These are phyloP conservation scores for Phytophthora quininea DNA, from an alignment of 352 stramenopile genomes.

Conservation along the genomic window DNA sequence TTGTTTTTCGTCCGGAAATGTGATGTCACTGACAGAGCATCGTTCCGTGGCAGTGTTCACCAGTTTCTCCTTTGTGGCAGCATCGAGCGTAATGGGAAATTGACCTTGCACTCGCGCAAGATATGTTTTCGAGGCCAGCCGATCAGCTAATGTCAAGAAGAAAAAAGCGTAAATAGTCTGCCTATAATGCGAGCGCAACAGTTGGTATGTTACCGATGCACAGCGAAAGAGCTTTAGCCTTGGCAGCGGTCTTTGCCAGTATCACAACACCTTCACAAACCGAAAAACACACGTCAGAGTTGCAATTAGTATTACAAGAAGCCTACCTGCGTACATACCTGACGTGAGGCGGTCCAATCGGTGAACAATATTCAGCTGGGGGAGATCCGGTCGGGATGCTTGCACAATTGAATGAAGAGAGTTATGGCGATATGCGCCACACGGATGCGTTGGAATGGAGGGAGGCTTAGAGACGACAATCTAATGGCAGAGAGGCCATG, in stretches of 20 bases:
- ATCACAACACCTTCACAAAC: conserved; percentile 67
- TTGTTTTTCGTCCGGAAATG: conserved; percentile 54
- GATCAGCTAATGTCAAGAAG: conserved; percentile 50
- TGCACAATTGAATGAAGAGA: conserved; percentile 89
- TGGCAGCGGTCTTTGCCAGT: conserved; percentile 77
- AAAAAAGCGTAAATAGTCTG: background rate
- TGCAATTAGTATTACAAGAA: background rate
- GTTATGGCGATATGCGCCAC: conserved; percentile 95
- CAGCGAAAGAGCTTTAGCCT: conserved; percentile 72
- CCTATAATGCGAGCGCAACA: background rate
- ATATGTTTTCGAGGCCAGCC: conserved; percentile 94
- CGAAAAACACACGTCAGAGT: background rate
- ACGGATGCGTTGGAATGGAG: conserved; percentile 95
- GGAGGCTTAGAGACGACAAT: conserved; percentile 90
- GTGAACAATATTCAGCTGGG: conserved; percentile 91
- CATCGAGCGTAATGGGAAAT: conserved; percentile 73
- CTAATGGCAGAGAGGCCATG: conserved; percentile 26
- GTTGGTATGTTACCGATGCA: conserved; percentile 62
- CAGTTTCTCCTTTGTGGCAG: conserved; percentile 44
- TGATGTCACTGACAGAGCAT: conserved; percentile 56
- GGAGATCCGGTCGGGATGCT: conserved; percentile 70
- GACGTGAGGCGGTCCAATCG: conserved; percentile 97
- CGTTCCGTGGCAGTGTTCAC: conserved; percentile 42
- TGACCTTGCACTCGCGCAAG: conserved; percentile 91
- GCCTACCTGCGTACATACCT: conserved; percentile 39